phyloP scores from a whole-genome alignment of 805 yeast genomes.

The Myxozyma melibiosi region DNA sequence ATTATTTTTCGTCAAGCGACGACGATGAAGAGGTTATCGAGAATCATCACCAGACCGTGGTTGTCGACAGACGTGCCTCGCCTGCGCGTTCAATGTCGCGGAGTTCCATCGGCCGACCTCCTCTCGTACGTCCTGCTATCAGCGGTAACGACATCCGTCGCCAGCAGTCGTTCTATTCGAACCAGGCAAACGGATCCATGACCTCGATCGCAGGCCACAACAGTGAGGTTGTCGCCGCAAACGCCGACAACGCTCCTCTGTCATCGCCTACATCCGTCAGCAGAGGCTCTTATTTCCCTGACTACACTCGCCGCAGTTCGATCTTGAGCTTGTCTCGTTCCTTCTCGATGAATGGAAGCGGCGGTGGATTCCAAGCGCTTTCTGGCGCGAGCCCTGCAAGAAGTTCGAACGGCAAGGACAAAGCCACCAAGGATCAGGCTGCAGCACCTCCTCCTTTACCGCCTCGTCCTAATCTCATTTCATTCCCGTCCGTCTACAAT shows the following conservation, averaged over 20 bases:
- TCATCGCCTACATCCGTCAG: constrained; percentile 15
- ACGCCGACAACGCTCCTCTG: constrained; percentile 28
- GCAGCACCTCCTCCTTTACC: constrained; percentile 28
- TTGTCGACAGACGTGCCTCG: constrained; percentile 21
- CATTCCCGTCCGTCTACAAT: constrained; percentile 29
- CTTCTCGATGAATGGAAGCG: constrained; percentile 15
- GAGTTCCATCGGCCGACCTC: background rate
- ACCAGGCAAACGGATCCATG: constrained; percentile 15
- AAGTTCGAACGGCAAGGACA: background rate
- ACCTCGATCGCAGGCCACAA: constrained; percentile 28
- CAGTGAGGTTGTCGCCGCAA: constrained; percentile 29
- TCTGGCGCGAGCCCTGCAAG: background rate
- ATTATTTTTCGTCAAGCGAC: constrained; percentile 15
- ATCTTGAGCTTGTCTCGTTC: constrained; percentile 22
- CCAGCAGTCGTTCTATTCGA: constrained; percentile 24
- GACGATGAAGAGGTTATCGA: constrained; percentile 29
- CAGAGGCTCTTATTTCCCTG: constrained; percentile 24
- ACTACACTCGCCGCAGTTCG: constrained; percentile 23
- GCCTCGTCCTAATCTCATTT: constrained; percentile 29
- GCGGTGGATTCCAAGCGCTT: background rate
- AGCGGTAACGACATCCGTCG: constrained; percentile 7
- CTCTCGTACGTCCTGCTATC: background rate
- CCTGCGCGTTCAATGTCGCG: constrained; percentile 5
- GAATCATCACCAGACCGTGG: constrained; percentile 29
- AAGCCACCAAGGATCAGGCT: background rate